Conservation (phyloP, 371 early-diverging fungal species). For the Globomyces sp. region DNA sequence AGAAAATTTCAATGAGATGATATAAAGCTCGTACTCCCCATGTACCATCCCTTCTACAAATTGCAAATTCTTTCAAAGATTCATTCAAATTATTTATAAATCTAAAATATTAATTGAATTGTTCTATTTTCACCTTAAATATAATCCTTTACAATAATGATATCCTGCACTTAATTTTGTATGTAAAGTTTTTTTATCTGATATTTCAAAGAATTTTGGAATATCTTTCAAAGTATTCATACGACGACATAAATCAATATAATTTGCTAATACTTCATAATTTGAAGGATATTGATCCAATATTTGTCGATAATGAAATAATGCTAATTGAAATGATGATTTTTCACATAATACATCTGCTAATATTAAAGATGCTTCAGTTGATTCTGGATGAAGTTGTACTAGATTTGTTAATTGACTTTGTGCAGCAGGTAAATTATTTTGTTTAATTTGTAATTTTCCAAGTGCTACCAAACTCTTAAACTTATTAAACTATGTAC, state of each 20-base stretch:
- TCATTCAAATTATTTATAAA: constrained; percentile 43
- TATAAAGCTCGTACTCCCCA: constrained; percentile 43
- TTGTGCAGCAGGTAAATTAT: constrained; percentile 41
- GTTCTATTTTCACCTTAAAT: constrained; percentile 27
- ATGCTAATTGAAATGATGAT: constrained; percentile 32
- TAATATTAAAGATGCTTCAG: constrained; percentile 45
- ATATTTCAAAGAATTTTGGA: constrained; percentile 26
- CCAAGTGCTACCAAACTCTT: constrained; percentile 37
- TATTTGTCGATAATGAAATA: constrained; percentile 39
- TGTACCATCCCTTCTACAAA: constrained; percentile 37
- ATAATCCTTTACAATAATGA: constrained; percentile 48
- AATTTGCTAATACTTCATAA: constrained; percentile 33
- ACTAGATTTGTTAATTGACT: constrained; percentile 38
- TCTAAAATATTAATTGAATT: constrained; percentile 17
- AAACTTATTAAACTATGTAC: constrained; percentile 20
- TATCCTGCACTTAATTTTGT: constrained; percentile 39
- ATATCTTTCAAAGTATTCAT: constrained; percentile 42
- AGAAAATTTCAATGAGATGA: constrained; percentile 50
- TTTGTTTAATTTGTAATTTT: constrained; percentile 29
- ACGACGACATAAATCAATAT: constrained; percentile 42
- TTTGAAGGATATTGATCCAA: constrained; percentile 38
- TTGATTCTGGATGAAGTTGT: constrained; percentile 28
- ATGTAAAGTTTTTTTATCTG: constrained; percentile 30
- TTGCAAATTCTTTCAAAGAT: constrained; percentile 46
- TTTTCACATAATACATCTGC: constrained; percentile 42